Percentiles rank a stretch among this genome's conserved stretches.
Conservation (phyloP, 2,329 filamentous ascomycete genomes). For the Polychaeton citri region DNA sequence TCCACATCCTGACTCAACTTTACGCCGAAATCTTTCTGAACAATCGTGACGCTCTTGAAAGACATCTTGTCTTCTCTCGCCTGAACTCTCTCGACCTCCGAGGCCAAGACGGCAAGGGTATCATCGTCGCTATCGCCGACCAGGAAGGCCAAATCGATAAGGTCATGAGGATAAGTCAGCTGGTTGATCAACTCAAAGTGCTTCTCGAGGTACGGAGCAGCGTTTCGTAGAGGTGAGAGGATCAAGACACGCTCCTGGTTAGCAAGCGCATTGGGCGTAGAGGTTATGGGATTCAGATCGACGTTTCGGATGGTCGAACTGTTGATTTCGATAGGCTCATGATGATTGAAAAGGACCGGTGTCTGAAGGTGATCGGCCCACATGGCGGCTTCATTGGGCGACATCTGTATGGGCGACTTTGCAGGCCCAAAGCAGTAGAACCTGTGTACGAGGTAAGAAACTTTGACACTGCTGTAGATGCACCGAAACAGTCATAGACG, state of each 20-base stretch:
- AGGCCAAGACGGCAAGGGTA: slow-evolving; percentile 71
- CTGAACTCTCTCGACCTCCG: slow-evolving; percentile 81
- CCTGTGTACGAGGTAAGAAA: slow-evolving; percentile 34
- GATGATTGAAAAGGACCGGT: slow-evolving; percentile 92
- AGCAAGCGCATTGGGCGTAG: slow-evolving; percentile 60
- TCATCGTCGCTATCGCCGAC: slow-evolving; percentile 87
- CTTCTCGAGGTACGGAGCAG: slow-evolving; percentile 64
- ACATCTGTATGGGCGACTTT: slow-evolving; percentile 94
- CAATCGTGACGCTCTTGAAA: slow-evolving; percentile 71
- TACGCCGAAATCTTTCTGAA: slow-evolving; percentile 83
- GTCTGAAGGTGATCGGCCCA: slow-evolving; percentile 86
- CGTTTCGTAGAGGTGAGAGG: slow-evolving; percentile 85
- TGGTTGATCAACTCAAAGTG: slow-evolving; percentile 88
- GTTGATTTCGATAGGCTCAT: slow-evolving; percentile 76
- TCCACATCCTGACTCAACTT: slow-evolving; percentile 64
- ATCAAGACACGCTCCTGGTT: slow-evolving; percentile 85
- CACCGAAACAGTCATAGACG: not conserved
- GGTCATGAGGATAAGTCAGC: slow-evolving; percentile 83
- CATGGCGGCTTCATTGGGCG: slow-evolving; percentile 73
- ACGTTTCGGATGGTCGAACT: slow-evolving; percentile 63
- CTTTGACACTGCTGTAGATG: not conserved
- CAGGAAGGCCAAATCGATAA: slow-evolving; percentile 91
- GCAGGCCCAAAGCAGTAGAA: slow-evolving; percentile 96
- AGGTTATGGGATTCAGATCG: slow-evolving; percentile 73
- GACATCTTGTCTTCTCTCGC: slow-evolving; percentile 60